Percentiles rank a stretch among this genome's conserved stretches.
Conservation (phyloP, 352 stramenopile species). For the Phytophthora fragariaefolia region DNA sequence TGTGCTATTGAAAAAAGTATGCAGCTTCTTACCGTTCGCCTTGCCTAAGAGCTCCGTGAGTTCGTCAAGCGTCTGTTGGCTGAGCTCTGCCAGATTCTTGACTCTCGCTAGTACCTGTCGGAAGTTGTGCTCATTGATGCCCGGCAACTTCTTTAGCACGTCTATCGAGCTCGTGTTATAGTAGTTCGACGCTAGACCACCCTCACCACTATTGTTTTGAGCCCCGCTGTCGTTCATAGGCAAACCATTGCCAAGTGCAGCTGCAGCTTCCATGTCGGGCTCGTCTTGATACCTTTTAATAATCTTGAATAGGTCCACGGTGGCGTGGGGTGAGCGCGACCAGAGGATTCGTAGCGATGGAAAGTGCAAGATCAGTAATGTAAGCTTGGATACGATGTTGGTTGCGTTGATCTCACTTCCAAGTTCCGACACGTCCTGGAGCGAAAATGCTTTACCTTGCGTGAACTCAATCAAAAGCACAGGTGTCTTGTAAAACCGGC, state of each 20-base stretch:
- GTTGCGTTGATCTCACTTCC: slow-evolving; percentile 92
- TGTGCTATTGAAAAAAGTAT: slow-evolving; percentile 80
- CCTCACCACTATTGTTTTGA: slow-evolving; percentile 32
- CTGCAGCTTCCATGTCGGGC: slow-evolving; percentile 78
- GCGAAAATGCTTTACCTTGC: slow-evolving; percentile 85
- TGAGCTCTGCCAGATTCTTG: slow-evolving; percentile 81
- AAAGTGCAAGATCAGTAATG: slow-evolving; percentile 95
- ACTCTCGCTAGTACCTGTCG: slow-evolving; percentile 76
- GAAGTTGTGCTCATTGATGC: slow-evolving; percentile 96
- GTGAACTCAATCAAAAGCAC: slow-evolving; percentile 97
- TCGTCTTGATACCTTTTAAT: slow-evolving; percentile 88
- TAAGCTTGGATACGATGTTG: slow-evolving; percentile 96
- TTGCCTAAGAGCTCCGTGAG: slow-evolving; percentile 77
- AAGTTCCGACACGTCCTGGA: slow-evolving; percentile 92
- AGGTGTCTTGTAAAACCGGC: slow-evolving; percentile 85
- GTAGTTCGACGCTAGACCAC: slow-evolving; percentile 49
- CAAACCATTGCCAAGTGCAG: slow-evolving; percentile 62
- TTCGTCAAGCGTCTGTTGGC: slow-evolving; percentile 61
- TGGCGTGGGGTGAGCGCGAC: slow-evolving; percentile 93
- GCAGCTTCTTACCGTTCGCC: slow-evolving; percentile 76
- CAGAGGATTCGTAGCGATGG: slow-evolving; percentile 95
- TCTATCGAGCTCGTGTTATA: slow-evolving; percentile 94
- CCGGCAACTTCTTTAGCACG: slow-evolving; percentile 95
- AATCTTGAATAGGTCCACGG: slow-evolving; percentile 84
- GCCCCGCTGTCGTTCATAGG: slow-evolving; percentile 28